Evolutionary conservation across 345 rosid genomes (phyloP), one percentile per base, ranked within the genome.

Genomic region (Litchi chinensis): DNA sequence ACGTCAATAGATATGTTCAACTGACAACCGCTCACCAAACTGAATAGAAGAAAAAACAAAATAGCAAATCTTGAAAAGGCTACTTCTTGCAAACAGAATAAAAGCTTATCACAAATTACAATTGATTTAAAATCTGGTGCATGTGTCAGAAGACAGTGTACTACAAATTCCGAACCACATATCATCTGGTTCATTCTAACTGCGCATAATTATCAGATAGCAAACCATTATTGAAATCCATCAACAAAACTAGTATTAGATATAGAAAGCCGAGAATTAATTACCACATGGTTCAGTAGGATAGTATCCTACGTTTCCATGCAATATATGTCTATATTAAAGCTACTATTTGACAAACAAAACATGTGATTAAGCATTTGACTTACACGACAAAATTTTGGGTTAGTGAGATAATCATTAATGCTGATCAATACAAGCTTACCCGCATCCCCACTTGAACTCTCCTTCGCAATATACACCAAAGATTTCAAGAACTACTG

Each of bases 401-500:
- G 26, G 39, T 28, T 56, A n/a, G 5, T 24, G 21, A 41, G 41
- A 48, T 48, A 54, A 50, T 48, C 46, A 4, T 60, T 32, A 60
- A 22, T 56, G 50, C 32, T 60, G 60, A 48, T 26, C 40, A 56
- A 71, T 69, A 70, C 65, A 75, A 80, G 80, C 98, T 88, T 91
- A 96, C 99, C 99, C 99, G 76, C 99, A 96, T 48, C 70, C 79
- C 97, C 83, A 89, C 76, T 89, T 86, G 81, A 96, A 96, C 82
- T 96, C 99, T 88, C 99, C 99, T 83, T 96, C 99, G 79, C 99
- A 94, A 82, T 96, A 96, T 63, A 89, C 94, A 76, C 86, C 86
- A 54, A 94, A 93, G 54, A 94, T 97, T 91, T 96, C 97, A 83
- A 96, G 94, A 88, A 96, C 59, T 57, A 96, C 94, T 15, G 98